A percentile compares a stretch with the other conserved stretches of the same genome.
phyloP scores from a whole-genome alignment of 2,329 filamentous ascomycete species.

The Penicillium sp. region DNA sequence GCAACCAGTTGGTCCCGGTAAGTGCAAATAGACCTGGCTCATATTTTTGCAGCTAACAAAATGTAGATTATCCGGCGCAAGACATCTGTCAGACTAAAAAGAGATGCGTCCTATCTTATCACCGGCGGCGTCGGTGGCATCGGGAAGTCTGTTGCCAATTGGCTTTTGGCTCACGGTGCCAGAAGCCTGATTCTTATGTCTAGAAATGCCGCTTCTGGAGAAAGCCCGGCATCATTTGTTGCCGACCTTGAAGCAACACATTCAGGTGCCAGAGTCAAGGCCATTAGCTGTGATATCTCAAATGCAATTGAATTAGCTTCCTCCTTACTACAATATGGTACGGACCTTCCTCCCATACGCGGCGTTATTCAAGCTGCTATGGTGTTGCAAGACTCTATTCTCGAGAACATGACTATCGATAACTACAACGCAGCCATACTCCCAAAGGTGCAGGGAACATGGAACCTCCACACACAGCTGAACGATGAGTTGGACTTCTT shows the following conservation, averaged over 20 bases:
- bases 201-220: constrained; percentile 23
- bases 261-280: background rate
- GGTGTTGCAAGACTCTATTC: background rate
- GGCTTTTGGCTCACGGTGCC: constrained; percentile 38
- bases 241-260: background rate
- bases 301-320: background rate
- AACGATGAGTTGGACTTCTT: background rate
- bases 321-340: background rate
- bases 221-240: background rate
- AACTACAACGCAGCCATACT: background rate
- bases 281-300: background rate
- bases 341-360: background rate
- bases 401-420: background rate
- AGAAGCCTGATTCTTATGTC: constrained; percentile 37
- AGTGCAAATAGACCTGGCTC: no score
- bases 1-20: background rate
- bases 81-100: background rate
- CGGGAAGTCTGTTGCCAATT: constrained; percentile 33
- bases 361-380: constrained; percentile 1
- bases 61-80: background rate
- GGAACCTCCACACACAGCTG: background rate
- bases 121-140: constrained; percentile 44
- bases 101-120: constrained; percentile 34
- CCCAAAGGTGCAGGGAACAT: background rate
- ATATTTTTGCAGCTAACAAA: no score